These are phyloP conservation scores for Forsythia suspensa DNA, from an alignment of 257 asterid genomes.

Conservation along the genomic window DNA sequence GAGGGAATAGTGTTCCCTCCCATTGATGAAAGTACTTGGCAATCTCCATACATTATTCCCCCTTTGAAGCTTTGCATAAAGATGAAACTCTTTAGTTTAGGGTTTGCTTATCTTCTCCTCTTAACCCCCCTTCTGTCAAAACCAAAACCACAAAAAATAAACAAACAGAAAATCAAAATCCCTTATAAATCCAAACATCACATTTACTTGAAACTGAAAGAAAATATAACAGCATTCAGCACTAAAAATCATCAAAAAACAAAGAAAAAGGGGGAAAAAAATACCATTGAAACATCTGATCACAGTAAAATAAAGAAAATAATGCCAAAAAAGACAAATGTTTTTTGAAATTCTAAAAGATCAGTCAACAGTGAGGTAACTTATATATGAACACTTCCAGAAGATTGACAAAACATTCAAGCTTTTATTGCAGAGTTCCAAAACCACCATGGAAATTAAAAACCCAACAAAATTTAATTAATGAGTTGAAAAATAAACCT, in stretches of 20 bases:
- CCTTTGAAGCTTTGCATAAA: not conserved
- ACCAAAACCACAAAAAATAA: not conserved
- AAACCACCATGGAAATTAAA: conserved; percentile 14
- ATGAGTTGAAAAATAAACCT: conserved; percentile 26
- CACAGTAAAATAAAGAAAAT: not conserved
- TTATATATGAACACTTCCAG: not conserved
- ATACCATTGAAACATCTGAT: not conserved
- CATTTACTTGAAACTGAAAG: not conserved
- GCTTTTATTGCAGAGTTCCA: not conserved
- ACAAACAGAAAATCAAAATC: no score
- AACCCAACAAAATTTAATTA: conserved; percentile 14
- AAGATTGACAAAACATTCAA: not conserved
- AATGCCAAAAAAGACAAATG: not conserved
- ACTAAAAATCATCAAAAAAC: not conserved
- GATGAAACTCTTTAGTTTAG: not conserved
- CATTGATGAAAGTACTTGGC: conserved; percentile 77
- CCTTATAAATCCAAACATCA: not conserved
- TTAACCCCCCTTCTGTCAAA: not conserved
- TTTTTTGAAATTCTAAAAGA: not conserved
- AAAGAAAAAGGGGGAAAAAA: not conserved
- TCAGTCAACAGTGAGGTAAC: not conserved
- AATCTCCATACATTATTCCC: conserved; percentile 79
- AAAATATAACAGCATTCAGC: not conserved
- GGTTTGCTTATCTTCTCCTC: conserved; percentile 4
- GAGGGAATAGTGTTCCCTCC: conserved; percentile 50